Base-by-base conservation (phyloP, 192 early-diverging fungal genomes). In the Gigaspora rosea region DNA sequence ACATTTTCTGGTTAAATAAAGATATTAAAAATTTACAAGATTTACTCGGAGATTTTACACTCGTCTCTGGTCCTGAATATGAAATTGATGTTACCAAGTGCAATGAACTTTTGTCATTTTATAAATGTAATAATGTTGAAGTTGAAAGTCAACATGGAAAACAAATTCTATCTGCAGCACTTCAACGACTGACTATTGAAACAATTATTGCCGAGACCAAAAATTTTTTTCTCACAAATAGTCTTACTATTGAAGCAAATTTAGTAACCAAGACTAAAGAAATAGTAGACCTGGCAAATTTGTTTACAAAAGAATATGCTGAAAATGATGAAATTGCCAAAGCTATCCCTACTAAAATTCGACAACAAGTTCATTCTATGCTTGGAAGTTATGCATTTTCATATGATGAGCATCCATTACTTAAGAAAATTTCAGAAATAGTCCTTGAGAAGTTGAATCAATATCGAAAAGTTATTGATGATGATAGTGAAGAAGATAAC, bases 361-460 rank as follows among this genome's bases (percentile, higher is more conserved):
- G 72, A 15, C 72, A 73, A 59, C 72, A 61, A 73, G 56, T 73
- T 20, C 46, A 47, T n/a, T 32, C 56, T 2, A 11, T 18, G 11
- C 57, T 73, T 27, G 72, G 72, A 59, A 13, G 16, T 20, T 56
- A 36, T 41, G 72, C 32, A 8, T 59, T 73, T 20, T 73, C 72
- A 16, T n/a, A 73, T 15, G 6, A 57, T 8, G 36, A 73, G 16
- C 72, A 73, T 47, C 52, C 36, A 0, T 57, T 73, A 11, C 18
- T 73, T 6, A 20, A 18, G 58, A 36, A 41, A 33, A 59, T 56
- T 41, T 12, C 72, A 15, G 33, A 59, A 59, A 61, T 20, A 8
- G 22, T 73, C 11, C 8, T 35, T 46, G 35, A 59, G 1, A n/a
- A 18, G 12, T 59, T 59, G 51, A 47, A 73, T 9, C 0, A 58